phyloP scores from a whole-genome alignment of 345 rosid genomes.

The Streptanthus diversifolius region DNA sequence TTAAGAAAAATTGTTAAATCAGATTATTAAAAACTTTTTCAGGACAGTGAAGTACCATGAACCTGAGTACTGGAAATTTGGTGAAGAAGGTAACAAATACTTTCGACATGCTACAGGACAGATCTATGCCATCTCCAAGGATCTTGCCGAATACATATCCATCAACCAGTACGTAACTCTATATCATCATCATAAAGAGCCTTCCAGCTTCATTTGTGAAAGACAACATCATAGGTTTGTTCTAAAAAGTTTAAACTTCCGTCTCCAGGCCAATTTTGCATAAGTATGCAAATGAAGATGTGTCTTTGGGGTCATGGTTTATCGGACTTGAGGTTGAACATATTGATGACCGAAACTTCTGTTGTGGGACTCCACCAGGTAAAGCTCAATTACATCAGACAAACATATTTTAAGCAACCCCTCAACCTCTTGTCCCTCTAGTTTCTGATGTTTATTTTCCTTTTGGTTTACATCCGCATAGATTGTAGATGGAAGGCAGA shows the following conservation, averaged over 20 bases:
- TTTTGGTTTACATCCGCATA: constrained; percentile 20
- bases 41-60: constrained; percentile 96
- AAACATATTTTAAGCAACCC: not conserved
- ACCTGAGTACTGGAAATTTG: constrained; percentile 98
- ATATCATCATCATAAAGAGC: not conserved
- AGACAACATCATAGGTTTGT: not conserved
- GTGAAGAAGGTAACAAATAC: constrained; percentile 92
- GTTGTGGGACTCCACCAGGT: constrained; percentile 99
- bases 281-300: constrained; percentile 94
- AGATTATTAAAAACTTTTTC: constrained; percentile 9
- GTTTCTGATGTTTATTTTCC: not conserved
- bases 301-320: constrained; percentile 93
- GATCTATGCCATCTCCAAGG: constrained; percentile 93
- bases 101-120: constrained; percentile 98
- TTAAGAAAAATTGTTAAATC: not conserved
- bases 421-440: not conserved
- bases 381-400: constrained; percentile 13
- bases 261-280: constrained; percentile 75
- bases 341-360: constrained; percentile 78
- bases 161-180: constrained; percentile 63
- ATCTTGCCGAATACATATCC: constrained; percentile 84
- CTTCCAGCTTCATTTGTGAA: not conserved
- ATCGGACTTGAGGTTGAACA: constrained; percentile 97
- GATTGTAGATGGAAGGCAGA: constrained; percentile 99
- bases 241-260: not conserved